A percentile compares a stretch with the other conserved stretches of the same genome.
phyloP scores from a whole-genome alignment of 352 stramenopile species.

The Pythium sp. region DNA sequence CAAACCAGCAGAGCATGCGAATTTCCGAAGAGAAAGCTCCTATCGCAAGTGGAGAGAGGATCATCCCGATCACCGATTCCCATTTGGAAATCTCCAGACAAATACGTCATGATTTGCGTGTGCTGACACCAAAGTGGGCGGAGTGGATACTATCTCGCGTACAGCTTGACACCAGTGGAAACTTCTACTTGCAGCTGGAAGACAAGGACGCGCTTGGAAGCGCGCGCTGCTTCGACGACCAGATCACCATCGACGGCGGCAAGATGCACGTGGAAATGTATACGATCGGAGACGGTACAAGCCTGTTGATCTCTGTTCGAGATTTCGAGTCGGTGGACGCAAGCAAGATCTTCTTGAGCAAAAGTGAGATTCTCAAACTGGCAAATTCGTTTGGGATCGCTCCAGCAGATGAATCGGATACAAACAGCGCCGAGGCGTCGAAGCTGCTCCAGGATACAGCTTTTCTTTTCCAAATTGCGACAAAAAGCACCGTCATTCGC shows the following conservation, averaged over 20 bases:
- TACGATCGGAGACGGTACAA: slow-evolving; percentile 11
- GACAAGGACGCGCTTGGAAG: slow-evolving; percentile 16
- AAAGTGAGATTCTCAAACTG: slow-evolving; percentile 12
- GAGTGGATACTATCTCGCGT: slow-evolving; percentile 37
- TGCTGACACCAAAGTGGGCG: slow-evolving; percentile 36
- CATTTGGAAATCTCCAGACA: slow-evolving; percentile 26
- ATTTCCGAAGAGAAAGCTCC: neutral
- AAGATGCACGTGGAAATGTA: slow-evolving; percentile 24
- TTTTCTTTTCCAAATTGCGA: slow-evolving; percentile 31
- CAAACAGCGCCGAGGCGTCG: neutral
- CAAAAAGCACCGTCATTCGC: slow-evolving; percentile 32
- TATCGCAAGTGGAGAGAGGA: neutral
- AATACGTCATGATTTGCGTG: slow-evolving; percentile 29
- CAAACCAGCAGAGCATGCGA: neutral
- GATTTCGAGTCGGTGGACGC: slow-evolving; percentile 3
- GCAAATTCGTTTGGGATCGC: neutral
- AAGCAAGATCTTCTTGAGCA: slow-evolving; percentile 18
- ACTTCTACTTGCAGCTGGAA: slow-evolving; percentile 29
- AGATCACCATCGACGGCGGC: slow-evolving; percentile 15
- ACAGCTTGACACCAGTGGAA: slow-evolving; percentile 16
- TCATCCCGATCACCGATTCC: slow-evolving; percentile 13
- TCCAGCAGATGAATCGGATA: neutral
- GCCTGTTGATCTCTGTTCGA: slow-evolving; percentile 25
- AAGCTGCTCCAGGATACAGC: slow-evolving; percentile 28
- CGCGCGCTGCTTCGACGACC: slow-evolving; percentile 20